Evolutionary conservation across 495 filamentous ascomycete species (phyloP), one percentile per base, ranked within the genome.

Genomic region (Penicillium crystallinum): DNA sequence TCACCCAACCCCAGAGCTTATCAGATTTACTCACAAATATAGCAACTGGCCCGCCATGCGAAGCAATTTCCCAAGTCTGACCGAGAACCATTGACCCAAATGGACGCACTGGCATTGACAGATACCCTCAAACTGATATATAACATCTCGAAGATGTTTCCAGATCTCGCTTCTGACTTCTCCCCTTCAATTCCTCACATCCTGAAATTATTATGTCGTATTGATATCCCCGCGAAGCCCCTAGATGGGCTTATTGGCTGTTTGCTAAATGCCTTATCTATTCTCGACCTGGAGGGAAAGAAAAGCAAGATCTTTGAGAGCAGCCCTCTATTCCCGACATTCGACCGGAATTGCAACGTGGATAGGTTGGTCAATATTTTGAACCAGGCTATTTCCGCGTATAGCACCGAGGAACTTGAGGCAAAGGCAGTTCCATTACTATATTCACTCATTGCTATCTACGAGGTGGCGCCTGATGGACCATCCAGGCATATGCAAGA

Each of bases 71-170:
- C 79, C 7, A 74, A 78, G 59, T 66, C 67, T 2, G 69, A 71
- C 8, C 60, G 62, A 23, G 65, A 61, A 35, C 64, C 66, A 27
- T 60, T 74, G 4, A 66, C 82, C 23, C 79, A 85, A 3, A 88
- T 90, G 76, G 85, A 87, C 49, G 81, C 84, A 54, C 80, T 92
- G 77, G 91, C 90, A 7, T 73, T 98, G 4, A 78, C 74, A 0
- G 95, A 98, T 62, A 90, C 85, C 1, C 70, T 95, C 11, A 96
- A 97, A 62, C 75, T 98, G 37, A 68, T 96, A 6, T 98, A 95
- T 72, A 97, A 96, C 66, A 70, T 96, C 34, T 85, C 83, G 5
- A 83, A 90, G 62, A 81, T 85, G 56, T 85, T 81, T 58, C 81
- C 84, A 0, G 73, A 82, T 45, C 72, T 84, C 11, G 62, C 74